These are phyloP conservation scores for Noccaea bulbosa DNA, from an alignment of 345 rosid genomes.

Conservation along the genomic window DNA sequence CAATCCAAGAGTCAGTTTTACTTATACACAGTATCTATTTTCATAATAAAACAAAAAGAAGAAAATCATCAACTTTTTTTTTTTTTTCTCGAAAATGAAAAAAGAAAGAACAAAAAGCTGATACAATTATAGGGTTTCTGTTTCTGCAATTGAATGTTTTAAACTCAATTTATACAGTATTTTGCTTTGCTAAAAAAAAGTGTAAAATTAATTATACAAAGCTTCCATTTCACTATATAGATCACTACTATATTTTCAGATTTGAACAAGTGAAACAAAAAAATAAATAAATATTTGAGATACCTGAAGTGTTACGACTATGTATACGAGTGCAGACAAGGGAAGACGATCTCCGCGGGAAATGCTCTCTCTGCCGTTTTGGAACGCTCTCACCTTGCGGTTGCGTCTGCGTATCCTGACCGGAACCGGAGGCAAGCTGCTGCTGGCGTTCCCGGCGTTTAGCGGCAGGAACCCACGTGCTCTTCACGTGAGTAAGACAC, in stretches of 20 bases:
- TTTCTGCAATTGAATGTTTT: constrained; percentile 13
- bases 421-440: constrained; percentile 46
- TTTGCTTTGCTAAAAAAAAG: too few species aligned
- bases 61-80: constrained; percentile 1
- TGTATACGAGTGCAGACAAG: constrained; percentile 48
- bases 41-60: constrained; percentile 14
- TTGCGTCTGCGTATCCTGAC: constrained; percentile 49
- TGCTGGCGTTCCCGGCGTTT: constrained; percentile 75
- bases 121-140: constrained; percentile 36
- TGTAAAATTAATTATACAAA: background rate
- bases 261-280: background rate
- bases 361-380: constrained; percentile 40
- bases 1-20: constrained; percentile 41
- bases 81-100: constrained; percentile 31
- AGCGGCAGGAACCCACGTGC: constrained; percentile 89
- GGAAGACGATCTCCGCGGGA: constrained; percentile 22
- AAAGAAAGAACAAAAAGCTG: constrained; percentile 37
- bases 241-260: background rate
- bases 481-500: constrained; percentile 75
- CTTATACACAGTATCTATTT: constrained; percentile 32
- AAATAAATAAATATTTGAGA: background rate
- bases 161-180: constrained; percentile 1
- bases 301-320: constrained; percentile 36
- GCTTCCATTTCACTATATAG: background rate
- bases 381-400: constrained; percentile 24